These are phyloP conservation scores for Flaveria ramosissima DNA, from an alignment of 129 eudicot genomes.

Conservation along the genomic window DNA sequence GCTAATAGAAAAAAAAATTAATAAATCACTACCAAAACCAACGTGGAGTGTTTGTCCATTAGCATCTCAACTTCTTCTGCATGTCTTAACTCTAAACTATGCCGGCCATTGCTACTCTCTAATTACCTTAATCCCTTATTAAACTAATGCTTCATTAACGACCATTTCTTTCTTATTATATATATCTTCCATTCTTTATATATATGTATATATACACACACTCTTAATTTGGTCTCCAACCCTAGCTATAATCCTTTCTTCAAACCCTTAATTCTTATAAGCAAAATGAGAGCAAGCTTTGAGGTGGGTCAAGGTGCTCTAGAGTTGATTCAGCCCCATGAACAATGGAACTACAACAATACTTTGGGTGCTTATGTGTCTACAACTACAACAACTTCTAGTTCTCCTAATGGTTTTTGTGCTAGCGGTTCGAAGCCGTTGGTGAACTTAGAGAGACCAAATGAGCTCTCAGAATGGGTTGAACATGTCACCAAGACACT, in stretches of 20 bases:
- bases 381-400: slow-evolving; percentile 21
- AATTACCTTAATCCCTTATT: slow-evolving; percentile 19
- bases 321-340: slow-evolving; percentile 54
- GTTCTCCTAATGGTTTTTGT: slow-evolving; percentile 30
- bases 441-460: slow-evolving; percentile 39
- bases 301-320: slow-evolving; percentile 49
- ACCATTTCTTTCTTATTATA: slow-evolving; percentile 40
- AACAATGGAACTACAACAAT: slow-evolving; percentile 57
- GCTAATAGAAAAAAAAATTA: not conserved
- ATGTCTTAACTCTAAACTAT: slow-evolving; percentile 59
- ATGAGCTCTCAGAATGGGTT: slow-evolving; percentile 77
- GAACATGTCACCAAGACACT: slow-evolving; percentile 77
- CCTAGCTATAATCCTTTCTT: slow-evolving; percentile 28
- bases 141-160: slow-evolving; percentile 18
- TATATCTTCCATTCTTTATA: not conserved
- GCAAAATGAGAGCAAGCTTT: slow-evolving; percentile 52
- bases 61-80: slow-evolving; percentile 39
- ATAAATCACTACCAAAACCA: slow-evolving; percentile 54
- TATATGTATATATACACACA: slow-evolving; percentile 16
- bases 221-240: slow-evolving; percentile 56
- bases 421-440: slow-evolving; percentile 29
- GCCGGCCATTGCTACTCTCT: slow-evolving; percentile 68
- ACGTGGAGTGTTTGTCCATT: slow-evolving; percentile 55
- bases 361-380: slow-evolving; percentile 30
- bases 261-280: slow-evolving; percentile 7